Conservation (phyloP, 2,329 filamentous ascomycete species). For the Byssoonygena ceratinophila region DNA sequence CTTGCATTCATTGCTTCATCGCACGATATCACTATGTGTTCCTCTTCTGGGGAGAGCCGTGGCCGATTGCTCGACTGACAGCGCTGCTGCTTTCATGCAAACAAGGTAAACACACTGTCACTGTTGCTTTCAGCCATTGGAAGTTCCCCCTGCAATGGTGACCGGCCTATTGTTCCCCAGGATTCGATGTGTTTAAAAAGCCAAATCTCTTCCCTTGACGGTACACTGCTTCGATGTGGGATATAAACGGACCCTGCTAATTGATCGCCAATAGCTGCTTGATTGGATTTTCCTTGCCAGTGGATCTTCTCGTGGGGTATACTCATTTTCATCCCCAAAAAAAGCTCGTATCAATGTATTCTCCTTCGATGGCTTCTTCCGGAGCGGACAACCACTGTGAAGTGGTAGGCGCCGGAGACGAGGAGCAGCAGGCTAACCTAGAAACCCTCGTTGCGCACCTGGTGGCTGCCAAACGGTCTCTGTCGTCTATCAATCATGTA, state of each 20-base stretch:
- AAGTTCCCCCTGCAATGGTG: no score
- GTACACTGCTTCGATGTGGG: neutral
- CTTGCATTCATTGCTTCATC: neutral
- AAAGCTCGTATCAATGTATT: neutral
- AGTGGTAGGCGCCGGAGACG: neutral
- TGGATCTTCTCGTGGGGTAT: neutral
- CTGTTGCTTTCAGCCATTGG: no score
- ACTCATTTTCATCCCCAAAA: neutral
- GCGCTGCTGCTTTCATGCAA: no score
- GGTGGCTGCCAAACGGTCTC: conserved; percentile 73
- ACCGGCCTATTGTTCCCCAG: no score
- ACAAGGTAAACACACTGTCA: no score
- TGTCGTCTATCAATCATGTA: conserved; percentile 72
- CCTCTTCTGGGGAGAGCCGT: no score
- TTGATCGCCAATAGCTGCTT: neutral
- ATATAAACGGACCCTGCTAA: neutral
- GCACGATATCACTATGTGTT: no score
- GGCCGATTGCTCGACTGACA: no score
- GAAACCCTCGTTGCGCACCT: conserved; percentile 76
- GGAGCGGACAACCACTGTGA: neutral
- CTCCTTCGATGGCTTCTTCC: conserved; percentile 5
- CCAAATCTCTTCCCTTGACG: no score
- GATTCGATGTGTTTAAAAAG: no score
- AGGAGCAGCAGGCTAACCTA: conserved; percentile 34
- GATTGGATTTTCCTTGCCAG: neutral